These are phyloP conservation scores for Metarhizium anisopliae DNA, from an alignment of 2,329 filamentous ascomycete genomes.

Conservation along the genomic window DNA sequence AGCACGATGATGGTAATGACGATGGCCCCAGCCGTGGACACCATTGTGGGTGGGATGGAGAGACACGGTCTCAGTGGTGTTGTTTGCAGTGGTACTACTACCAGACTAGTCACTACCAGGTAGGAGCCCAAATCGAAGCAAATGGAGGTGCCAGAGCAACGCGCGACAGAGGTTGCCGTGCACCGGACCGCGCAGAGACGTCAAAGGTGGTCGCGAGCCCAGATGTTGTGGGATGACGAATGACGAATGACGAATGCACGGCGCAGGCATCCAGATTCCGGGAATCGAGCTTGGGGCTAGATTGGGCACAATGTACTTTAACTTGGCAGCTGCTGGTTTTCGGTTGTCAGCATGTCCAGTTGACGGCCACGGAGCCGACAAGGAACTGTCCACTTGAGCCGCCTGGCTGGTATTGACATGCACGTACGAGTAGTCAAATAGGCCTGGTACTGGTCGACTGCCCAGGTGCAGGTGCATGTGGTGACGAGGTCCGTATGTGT, in stretches of 20 bases:
- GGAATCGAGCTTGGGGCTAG: background rate
- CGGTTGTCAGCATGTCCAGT: too few relatives aligned
- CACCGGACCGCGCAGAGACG: background rate
- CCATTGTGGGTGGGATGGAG: constrained; percentile 32
- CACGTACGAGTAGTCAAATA: too few relatives aligned
- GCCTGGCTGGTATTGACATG: too few relatives aligned
- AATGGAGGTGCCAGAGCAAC: background rate
- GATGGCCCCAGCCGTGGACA: constrained; percentile 55
- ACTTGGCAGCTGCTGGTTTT: too few relatives aligned
- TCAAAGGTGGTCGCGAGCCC: background rate
- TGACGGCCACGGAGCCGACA: too few relatives aligned
- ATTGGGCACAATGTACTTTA: background rate
- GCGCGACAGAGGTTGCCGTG: background rate
- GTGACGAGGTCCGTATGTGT: too few relatives aligned
- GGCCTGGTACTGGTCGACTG: too few relatives aligned
- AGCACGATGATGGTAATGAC: constrained; percentile 64
- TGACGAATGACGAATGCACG: background rate
- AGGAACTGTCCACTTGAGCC: too few relatives aligned
- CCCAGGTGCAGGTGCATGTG: too few relatives aligned
- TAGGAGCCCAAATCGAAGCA: background rate
- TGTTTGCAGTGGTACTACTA: too few relatives aligned
- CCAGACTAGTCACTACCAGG: background rate
- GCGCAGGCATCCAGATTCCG: background rate
- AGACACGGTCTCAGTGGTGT: background rate
- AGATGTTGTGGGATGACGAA: background rate